Percentiles rank a stretch among this genome's conserved stretches.
Evolutionary conservation across 148 eudicot species (phyloP).

Genomic region (Chenopodium suecicum): DNA sequence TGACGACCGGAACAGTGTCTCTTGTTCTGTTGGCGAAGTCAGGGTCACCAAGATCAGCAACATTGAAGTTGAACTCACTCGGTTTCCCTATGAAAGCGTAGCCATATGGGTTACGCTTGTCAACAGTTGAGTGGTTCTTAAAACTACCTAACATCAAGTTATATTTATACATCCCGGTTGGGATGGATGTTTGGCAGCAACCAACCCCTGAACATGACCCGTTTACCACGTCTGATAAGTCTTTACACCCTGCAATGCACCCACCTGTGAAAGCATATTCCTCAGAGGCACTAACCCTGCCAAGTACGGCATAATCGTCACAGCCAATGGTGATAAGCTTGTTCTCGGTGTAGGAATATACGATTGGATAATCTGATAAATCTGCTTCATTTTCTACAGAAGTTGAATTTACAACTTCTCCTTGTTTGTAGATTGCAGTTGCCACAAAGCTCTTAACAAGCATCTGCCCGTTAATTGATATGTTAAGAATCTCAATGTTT

Average conservation of each 20-base stretch:
- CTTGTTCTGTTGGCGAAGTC: conserved; percentile 10
- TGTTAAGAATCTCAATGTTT: too few relatives aligned
- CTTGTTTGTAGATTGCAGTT: conserved; percentile 12
- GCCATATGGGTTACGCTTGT: conserved; percentile 42
- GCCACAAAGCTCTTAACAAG: neutral
- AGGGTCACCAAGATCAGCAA: conserved; percentile 27
- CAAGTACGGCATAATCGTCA: conserved; percentile 19
- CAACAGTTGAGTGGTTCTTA: conserved; percentile 27
- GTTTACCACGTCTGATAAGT: conserved; percentile 24
- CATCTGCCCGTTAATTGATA: too few relatives aligned
- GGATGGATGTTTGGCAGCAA: conserved; percentile 50
- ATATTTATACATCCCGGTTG: conserved; percentile 34
- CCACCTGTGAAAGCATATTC: conserved; percentile 20
- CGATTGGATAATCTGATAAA: neutral
- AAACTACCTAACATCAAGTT: neutral
- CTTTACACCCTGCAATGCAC: conserved; percentile 37
- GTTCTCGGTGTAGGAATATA: conserved; percentile 33
- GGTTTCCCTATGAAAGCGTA: conserved; percentile 47
- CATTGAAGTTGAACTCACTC: conserved; percentile 28
- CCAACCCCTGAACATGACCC: conserved; percentile 49
- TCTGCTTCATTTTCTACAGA: too few relatives aligned
- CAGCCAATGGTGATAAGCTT: conserved; percentile 46
- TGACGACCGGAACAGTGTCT: conserved; percentile 22
- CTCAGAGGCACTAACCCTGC: neutral
- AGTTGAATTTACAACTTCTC: neutral